Base-by-base conservation (phyloP, 176 grass and related monocot genomes). In the Alloteropsis semialata region DNA sequence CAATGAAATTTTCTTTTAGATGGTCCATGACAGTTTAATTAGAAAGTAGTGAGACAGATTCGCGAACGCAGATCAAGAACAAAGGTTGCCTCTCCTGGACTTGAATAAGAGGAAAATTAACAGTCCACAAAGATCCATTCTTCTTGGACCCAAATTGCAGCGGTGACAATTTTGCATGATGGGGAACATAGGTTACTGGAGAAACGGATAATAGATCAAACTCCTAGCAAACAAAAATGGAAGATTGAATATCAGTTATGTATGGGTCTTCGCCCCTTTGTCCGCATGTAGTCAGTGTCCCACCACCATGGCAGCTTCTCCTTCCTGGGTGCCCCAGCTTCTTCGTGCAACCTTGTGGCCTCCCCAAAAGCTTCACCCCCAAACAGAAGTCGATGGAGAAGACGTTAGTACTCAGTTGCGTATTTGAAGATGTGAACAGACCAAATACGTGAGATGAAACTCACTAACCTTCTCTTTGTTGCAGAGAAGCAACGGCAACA, bases 281-380 rank as follows among this genome's bases (percentile, higher is more conserved):
- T 84, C 22, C 65, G 76, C 16, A 77, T 71, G 64, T 94, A 94
- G 87, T 94, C 89, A 43, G 60, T 80, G 24, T 84, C 85, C 76
- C 55, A 87, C 92, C 84, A 94, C 86, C 75, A 87, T 63, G 86
- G 82, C 56, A 78, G 54, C 42, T 48, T 87, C 32, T 60, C 80
- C 33, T 89, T 85, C n/a, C 55, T 57, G 3, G 53, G 41, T 37
- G 65, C 37, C 42, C 22, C 33, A 2, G 24, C 43, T 57, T 74
- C 32, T 55, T 87, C 49, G 15, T 81, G 56, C 53, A 83, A 48
- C 49, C 84, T 82, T 37, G 71, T 28, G 69, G 38, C 49, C 18
- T 32, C 84, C 76, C 73, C 13, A 8, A 25, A 55, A 42, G n/a
- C 55, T 57, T 57, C 28, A 30, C 8, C 53, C 46, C 69, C 5